Base-by-base conservation (phyloP, 2,329 filamentous ascomycete genomes). In the Salinomyces thailandicus region DNA sequence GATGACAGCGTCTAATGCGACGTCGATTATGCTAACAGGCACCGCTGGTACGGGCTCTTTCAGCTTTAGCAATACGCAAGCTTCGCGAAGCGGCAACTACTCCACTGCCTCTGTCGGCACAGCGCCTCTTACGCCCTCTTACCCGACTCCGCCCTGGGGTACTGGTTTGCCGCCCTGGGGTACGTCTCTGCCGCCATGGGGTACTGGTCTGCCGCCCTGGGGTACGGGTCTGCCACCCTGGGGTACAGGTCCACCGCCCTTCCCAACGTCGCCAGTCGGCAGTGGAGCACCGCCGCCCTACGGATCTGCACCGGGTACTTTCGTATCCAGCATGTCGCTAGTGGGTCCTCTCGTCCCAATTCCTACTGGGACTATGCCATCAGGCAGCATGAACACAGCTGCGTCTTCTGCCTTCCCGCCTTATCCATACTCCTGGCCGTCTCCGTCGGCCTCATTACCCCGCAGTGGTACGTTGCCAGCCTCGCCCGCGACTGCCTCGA, bases 221-320 rank as follows among this genome's bases (percentile, higher is more conserved):
- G n/a, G n/a, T n/a, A n/a, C n/a, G n/a, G n/a, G n/a, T n/a, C n/a
- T n/a, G n/a, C n/a, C n/a, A n/a, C n/a, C n/a, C n/a, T n/a, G n/a
- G n/a, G n/a, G n/a, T n/a, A 24, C 20, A 24, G 7, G n/a, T 24
- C n/a, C 20, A 7, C 20, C 20, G 20, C 20, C 20, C 14, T 36
- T 29, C 34, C 22, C 26, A 13, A 29, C 26, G 16, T 36, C 34
- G 8, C 34, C 34, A 3, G 15, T 36, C 5, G 30, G 24, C 3
- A 18, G 16, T 30, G 13, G 4, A 3, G 30, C 17, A 22, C 18
- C 34, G 4, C 4, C 33, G 12, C 27, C 13, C 19, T 9, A 7
- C n/a, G 20, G 20, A 24, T 7, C 20, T 7, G 7, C 20, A 24
- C 7, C 20, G n/a, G n/a, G n/a, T n/a, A n/a, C n/a, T n/a, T n/a